A percentile compares a stretch with the other conserved stretches of the same genome.
Conservation (phyloP, 2,329 filamentous ascomycete species). For the Diaporthe sp. region DNA sequence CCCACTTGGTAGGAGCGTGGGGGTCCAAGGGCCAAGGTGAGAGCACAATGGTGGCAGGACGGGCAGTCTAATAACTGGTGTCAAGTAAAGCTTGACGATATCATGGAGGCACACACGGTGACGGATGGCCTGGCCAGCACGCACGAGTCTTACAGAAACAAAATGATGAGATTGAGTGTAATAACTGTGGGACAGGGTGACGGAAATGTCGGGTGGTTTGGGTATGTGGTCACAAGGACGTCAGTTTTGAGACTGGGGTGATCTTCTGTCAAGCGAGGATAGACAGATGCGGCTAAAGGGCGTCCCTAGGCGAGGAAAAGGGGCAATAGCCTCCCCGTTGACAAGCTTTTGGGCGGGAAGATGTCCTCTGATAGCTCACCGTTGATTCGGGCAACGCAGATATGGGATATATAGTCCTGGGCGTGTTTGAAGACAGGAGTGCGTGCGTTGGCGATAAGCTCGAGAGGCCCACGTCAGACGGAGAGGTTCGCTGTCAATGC, state of each 20-base stretch:
- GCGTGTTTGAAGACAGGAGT: neutral
- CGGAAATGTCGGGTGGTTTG: neutral
- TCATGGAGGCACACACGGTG: neutral
- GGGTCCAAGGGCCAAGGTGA: neutral
- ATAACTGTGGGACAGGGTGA: neutral
- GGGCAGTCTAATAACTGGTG: conserved; percentile 39
- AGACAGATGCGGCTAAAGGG: neutral
- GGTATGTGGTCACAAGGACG: conserved; percentile 32
- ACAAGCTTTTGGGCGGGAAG: conserved; percentile 5
- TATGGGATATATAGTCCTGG: neutral
- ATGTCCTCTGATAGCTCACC: neutral
- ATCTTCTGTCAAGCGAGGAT: conserved; percentile 4
- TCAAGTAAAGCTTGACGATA: conserved; percentile 15
- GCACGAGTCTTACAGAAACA: neutral
- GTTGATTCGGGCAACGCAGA: conserved; percentile 1
- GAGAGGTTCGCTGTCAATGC: conserved; percentile 16
- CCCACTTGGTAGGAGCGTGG: neutral
- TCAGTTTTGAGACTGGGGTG: conserved; percentile 18
- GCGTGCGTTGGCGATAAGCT: conserved; percentile 21
- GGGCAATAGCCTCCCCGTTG: neutral
- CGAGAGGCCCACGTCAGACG: neutral
- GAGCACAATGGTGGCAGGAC: neutral
- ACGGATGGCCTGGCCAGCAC: neutral
- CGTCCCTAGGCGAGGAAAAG: neutral
- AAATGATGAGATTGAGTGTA: neutral